A percentile compares a stretch with the other conserved stretches of the same genome.
Evolutionary conservation across 768 basidiomycete genomes (phyloP).

Genomic region (Dioszegia aurantiaca): DNA sequence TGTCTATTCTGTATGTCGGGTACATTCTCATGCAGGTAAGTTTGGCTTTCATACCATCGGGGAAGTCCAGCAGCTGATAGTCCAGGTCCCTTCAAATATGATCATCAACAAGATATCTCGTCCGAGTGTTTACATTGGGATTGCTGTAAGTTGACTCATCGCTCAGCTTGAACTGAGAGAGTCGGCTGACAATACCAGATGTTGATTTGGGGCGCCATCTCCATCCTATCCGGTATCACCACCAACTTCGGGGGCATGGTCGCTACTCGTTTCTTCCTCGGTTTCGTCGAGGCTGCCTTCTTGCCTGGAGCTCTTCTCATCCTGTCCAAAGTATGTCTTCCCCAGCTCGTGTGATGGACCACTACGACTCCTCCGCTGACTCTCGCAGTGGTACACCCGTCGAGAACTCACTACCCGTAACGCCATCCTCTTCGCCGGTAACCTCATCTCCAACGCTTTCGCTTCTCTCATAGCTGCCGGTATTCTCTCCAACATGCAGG

Average conservation of each 20-base stretch:
- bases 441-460: conserved; percentile 75
- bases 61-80: no score
- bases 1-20: conserved; percentile 45
- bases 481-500: conserved; percentile 68
- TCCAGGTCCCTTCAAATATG: conserved; percentile 51
- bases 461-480: conserved; percentile 75
- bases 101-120: conserved; percentile 44
- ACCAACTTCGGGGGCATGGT: conserved; percentile 55
- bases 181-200: conserved; percentile 19
- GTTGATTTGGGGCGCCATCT: conserved; percentile 43
- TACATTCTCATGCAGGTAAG: conserved; percentile 39
- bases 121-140: conserved; percentile 50
- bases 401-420: conserved; percentile 41
- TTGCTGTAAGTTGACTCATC: conserved; percentile 30
- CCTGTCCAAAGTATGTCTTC: conserved; percentile 32
- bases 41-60: no score
- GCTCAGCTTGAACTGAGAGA: conserved; percentile 10
- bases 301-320: conserved; percentile 47
- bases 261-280: conserved; percentile 65
- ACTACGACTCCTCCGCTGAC: no score
- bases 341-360: no score
- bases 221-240: conserved; percentile 56
- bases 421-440: conserved; percentile 49
- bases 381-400: conserved; percentile 43
- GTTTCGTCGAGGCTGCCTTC: conserved; percentile 66